Evolutionary conservation across 352 stramenopile genomes (phyloP), one percentile per base, ranked within the genome.

Genomic region (Globisporangium abappressorium): DNA sequence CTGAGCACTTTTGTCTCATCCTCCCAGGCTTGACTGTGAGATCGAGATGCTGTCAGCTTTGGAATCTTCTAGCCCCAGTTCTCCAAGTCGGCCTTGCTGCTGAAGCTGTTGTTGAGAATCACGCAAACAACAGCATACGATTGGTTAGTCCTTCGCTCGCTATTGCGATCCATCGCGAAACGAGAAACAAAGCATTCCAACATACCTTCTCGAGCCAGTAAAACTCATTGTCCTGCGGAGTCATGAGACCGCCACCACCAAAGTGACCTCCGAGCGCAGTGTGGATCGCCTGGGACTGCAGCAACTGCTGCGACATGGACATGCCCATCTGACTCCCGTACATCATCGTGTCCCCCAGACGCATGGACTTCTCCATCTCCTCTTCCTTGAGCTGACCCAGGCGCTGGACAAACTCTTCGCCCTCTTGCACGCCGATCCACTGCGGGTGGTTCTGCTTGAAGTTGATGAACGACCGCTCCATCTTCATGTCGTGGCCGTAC

Each of bases 381-480:
- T 93, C 79, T 65, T 91, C 88, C 57, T 90, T 90, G 22, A 96
- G 69, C 47, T 87, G 85, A 0, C 75, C 80, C 22, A 96, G 70
- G 3, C 84, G 80, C 62, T 88, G 65, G 71, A 94, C 83, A 1
- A 96, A 74, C 20, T 66, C 77, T 34, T 96, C 88, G 70, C 88
- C 88, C 73, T 94, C 86, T 36, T 79, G 68, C 5, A 79, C 83
- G 26, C 88, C 88, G 34, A 93, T 80, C 90, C 90, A 97, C 41
- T 81, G 86, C 5, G 90, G 90, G 69, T 97, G 89, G 57, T 95
- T 95, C 62, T 93, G 87, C 71, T 98, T 98, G 74, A 99, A 99
- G 62, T 94, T 99, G 61, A 99, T 90, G 71, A 99, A 98, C 49
- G 89, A 98, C 51, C 97, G 98, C 73, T 99, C 96, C 93, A 99